Base-by-base conservation (phyloP, 169 alveolate species). In the Eimeria zaria region DNA sequence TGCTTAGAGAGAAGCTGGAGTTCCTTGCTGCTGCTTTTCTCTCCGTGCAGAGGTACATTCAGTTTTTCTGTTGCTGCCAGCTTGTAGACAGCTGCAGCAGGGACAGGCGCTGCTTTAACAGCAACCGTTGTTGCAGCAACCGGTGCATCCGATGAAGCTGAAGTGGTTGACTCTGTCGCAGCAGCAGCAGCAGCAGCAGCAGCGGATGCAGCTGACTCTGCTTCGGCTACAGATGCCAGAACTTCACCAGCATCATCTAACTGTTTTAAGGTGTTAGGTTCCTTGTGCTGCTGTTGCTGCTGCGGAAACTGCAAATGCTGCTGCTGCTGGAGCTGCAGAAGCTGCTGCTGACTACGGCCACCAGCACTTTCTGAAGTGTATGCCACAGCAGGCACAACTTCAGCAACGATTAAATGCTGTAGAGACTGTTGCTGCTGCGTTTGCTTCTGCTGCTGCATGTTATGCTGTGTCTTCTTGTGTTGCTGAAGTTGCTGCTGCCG, bases 151-250 rank as follows among this genome's bases (percentile, higher is more conserved):
- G 89, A 53, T 46, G 69, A 48, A 53, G 89, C 71, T 5, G 44
- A 46, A 14, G 64, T 24, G 48, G 89, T 46, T 41, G 89, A 53
- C 41, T 51, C 89, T 24, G 69, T 53, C 51, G 89, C 71, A 12
- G 51, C 71, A 51, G 67, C 64, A 36, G 89, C 89, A 67, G 46
- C 76, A 30, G 89, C 89, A 30, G 89, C 18, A 81, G 24, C 71
- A 20, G 71, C 44, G 9, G 71, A 22, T 24, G 24, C 71, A 20
- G 71, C 44, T n/a, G 71, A 22, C 8, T 53, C 89, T 81, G 71
- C 89, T 51, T 24, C 89, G 39, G 69, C 89, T 30, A 33, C n/a
- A 9, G 39, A 30, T 46, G 44, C 12, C 5, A 18, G 48, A 51
- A 51, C 39, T 51, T 51, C 89, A 48, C 48, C 44, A n/a, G 73